Base-by-base conservation (phyloP, 2,329 filamentous ascomycete genomes). In the Colletotrichum sp. region DNA sequence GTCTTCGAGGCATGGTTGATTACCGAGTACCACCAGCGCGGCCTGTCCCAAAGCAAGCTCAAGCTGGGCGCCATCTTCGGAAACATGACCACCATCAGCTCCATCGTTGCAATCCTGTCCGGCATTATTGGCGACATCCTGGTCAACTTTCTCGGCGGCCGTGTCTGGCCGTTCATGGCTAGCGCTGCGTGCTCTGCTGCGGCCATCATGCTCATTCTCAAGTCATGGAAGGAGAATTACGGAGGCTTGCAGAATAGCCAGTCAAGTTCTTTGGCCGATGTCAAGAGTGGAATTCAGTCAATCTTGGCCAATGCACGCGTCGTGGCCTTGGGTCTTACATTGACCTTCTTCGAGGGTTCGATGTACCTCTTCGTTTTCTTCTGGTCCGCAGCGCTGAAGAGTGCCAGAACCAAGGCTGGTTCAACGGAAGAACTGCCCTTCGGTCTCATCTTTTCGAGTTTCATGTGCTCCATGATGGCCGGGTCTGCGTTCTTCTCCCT, bases 321-420 rank as follows among this genome's bases (percentile, higher is more conserved):
- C 68, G 80, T 90, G 22, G 85, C 88, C 3, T 83, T 93, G 6
- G 87, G 85, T 3, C 81, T 92, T 57, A 86, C 88, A 5, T 89
- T 89, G 6, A 91, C 87, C 74, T 87, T 91, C 80, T 92, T 92
- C 79, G 91, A 93, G 82, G 90, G 90, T 25, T 87, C 89, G 32
- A 90, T 92, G 85, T 92, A 92, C 79, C 85, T 93, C 13, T 92
- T 92, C 79, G 89, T 93, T 72, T 92, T 92, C 81, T 92, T 91
- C 84, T 92, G 91, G 88, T 89, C 90, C 1, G 88, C 90, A 2
- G 87, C 90, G 5, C 82, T 93, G n/a, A 88, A 85, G 75, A 83
- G 84, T 16, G 83, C 85, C 13, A 84, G 85, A 55, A 79, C 80
- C 19, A 78, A 80, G 3, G 60, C 79, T 6, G 81, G 79, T 27